Percentiles rank a stretch among this genome's conserved stretches.
Conservation (phyloP, 805 yeast genomes). For the Spathaspora girioi region DNA sequence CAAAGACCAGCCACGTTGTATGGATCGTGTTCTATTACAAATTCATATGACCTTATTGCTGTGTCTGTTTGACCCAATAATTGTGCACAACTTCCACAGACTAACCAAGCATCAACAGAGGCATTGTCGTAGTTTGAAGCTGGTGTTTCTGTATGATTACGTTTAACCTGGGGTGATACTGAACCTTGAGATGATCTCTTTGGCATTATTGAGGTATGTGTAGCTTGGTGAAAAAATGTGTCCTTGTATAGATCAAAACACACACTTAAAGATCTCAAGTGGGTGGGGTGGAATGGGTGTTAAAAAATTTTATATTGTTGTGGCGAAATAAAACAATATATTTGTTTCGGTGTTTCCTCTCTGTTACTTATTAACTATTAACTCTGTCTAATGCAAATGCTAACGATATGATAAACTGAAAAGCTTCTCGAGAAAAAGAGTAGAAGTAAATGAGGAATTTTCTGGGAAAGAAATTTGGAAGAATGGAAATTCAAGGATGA, state of each 20-base stretch:
- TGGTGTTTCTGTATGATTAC: background rate
- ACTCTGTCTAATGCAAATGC: background rate
- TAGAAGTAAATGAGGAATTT: background rate
- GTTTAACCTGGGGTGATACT: background rate
- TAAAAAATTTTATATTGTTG: background rate
- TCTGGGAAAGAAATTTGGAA: slow-evolving; percentile 1
- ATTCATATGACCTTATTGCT: slow-evolving; percentile 44
- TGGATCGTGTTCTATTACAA: slow-evolving; percentile 41
- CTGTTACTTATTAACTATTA: background rate
- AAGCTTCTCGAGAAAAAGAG: background rate
- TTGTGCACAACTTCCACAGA: slow-evolving; percentile 45
- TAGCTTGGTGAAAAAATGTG: background rate
- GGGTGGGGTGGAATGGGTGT: background rate
- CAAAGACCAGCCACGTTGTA: slow-evolving; percentile 36
- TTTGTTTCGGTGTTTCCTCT: background rate
- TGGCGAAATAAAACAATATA: background rate
- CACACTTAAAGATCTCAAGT: background rate
- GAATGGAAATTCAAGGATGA: slow-evolving; percentile 3
- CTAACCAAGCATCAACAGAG: slow-evolving; percentile 42
- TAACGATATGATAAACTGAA: background rate
- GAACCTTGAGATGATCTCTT: background rate
- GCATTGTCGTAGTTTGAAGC: slow-evolving; percentile 14
- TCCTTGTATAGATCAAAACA: background rate
- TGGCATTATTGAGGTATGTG: background rate
- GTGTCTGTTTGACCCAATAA: slow-evolving; percentile 33